Conservation (phyloP, 140 eudicot species). For the Erigeron philadelphicus region DNA sequence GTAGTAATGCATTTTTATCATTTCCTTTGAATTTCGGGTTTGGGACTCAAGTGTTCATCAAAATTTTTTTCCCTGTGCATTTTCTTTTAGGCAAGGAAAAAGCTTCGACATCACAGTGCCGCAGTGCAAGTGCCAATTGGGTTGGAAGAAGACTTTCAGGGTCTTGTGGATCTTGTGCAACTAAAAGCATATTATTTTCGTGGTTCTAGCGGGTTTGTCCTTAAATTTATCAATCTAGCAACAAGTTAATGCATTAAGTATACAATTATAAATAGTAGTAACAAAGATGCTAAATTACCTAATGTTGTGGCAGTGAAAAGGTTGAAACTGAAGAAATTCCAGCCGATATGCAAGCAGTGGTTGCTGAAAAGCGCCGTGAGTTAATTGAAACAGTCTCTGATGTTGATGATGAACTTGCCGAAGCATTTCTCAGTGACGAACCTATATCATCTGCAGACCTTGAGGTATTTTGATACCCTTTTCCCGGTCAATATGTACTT, state of each 20-base stretch:
- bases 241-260: neutral
- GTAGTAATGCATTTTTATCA: neutral
- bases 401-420: constrained; percentile 96
- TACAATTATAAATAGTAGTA: neutral
- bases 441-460: constrained; percentile 82
- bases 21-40: neutral
- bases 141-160: constrained; percentile 85
- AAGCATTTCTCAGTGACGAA: constrained; percentile 71
- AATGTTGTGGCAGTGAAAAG: constrained; percentile 50
- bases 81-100: constrained; percentile 58
- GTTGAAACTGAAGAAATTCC: constrained; percentile 76
- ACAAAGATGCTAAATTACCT: constrained; percentile 1
- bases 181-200: constrained; percentile 73
- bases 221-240: constrained; percentile 13
- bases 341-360: constrained; percentile 55
- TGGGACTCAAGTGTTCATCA: neutral
- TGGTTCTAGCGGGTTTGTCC: constrained; percentile 87
- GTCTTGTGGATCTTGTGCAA: constrained; percentile 86
- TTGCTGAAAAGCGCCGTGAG: constrained; percentile 75
- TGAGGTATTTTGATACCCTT: constrained; percentile 43
- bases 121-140: constrained; percentile 98
- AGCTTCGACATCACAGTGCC: constrained; percentile 96
- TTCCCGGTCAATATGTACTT: neutral
- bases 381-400: constrained; percentile 84
- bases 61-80: neutral